These are phyloP conservation scores for Athelia sp. DNA, from an alignment of 1,284 basidiomycete species.

Conservation along the genomic window DNA sequence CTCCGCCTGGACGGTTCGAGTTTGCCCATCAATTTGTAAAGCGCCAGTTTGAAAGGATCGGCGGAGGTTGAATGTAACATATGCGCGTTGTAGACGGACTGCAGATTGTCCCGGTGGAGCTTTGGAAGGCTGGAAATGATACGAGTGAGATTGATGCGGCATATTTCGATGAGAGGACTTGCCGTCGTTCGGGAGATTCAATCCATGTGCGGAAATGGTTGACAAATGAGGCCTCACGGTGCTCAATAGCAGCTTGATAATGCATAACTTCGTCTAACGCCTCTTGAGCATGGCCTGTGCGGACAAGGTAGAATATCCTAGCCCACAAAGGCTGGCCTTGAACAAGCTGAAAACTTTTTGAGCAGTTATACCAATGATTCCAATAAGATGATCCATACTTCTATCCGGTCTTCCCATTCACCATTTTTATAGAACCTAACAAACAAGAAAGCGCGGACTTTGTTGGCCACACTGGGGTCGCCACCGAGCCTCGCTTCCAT, in stretches of 20 bases:
- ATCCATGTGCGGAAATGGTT: slow-evolving; percentile 84
- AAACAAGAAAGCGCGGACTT: slow-evolving; percentile 81
- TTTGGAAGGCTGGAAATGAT: slow-evolving; percentile 58
- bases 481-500: slow-evolving; percentile 89
- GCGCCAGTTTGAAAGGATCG: slow-evolving; percentile 93
- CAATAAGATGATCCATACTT: slow-evolving; percentile 43
- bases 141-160: slow-evolving; percentile 4
- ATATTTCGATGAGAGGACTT: slow-evolving; percentile 16
- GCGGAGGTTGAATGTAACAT: slow-evolving; percentile 82
- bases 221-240: slow-evolving; percentile 82
- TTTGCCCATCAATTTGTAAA: slow-evolving; percentile 95
- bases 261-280: slow-evolving; percentile 75
- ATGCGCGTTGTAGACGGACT: slow-evolving; percentile 88
- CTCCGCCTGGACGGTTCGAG: slow-evolving; percentile 83
- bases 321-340: slow-evolving; percentile 91
- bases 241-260: slow-evolving; percentile 72
- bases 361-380: slow-evolving; percentile 1
- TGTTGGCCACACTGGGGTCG: slow-evolving; percentile 86
- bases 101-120: slow-evolving; percentile 78
- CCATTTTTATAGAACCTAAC: slow-evolving; percentile 78
- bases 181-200: slow-evolving; percentile 78
- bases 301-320: slow-evolving; percentile 85
- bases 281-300: slow-evolving; percentile 80
- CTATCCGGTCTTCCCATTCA: slow-evolving; percentile 81
- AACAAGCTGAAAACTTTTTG: slow-evolving; percentile 49